These are phyloP conservation scores for Metschnikowia reukaufii DNA, from an alignment of 805 yeast species.

Conservation along the genomic window DNA sequence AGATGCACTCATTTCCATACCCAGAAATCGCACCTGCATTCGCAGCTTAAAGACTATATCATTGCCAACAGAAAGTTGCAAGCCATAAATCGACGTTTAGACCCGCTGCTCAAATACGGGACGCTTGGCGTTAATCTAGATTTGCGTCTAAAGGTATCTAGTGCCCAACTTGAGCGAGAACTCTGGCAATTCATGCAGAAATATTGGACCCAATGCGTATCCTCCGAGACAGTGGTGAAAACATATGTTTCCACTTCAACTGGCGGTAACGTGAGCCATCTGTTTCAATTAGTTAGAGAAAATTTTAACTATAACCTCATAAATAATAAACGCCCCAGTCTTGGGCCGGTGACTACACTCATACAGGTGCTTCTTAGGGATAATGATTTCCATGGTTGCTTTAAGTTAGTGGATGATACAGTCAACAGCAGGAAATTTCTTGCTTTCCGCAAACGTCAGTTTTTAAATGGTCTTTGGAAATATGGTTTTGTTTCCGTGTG, in stretches of 20 bases:
- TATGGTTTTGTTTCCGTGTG: background rate
- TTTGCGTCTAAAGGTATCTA: conserved; percentile 14
- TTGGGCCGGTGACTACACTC: conserved; percentile 10
- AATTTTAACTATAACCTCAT: conserved; percentile 4
- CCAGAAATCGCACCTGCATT: conserved; percentile 7
- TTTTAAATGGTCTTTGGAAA: background rate
- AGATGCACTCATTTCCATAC: conserved; percentile 10
- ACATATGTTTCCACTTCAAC: conserved; percentile 11
- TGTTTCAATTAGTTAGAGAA: conserved; percentile 14
- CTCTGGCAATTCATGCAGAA: conserved; percentile 16
- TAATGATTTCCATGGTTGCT: conserved; percentile 18
- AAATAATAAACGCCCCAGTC: background rate
- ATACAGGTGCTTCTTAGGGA: conserved; percentile 12
- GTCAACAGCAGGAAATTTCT: conserved; percentile 2
- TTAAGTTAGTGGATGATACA: conserved; percentile 18
- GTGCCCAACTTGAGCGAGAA: conserved; percentile 15
- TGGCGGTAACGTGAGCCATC: conserved; percentile 6
- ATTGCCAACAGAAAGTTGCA: conserved; percentile 19
- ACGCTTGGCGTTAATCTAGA: conserved; percentile 7
- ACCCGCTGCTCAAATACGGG: conserved; percentile 2
- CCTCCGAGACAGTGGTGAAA: conserved; percentile 13
- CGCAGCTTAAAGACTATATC: conserved; percentile 15
- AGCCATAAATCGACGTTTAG: conserved; percentile 5
- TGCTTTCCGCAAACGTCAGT: background rate
- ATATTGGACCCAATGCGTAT: conserved; percentile 14